Evolutionary conservation across 1,284 basidiomycete species (phyloP).

Genomic region (Tremellales sp.): DNA sequence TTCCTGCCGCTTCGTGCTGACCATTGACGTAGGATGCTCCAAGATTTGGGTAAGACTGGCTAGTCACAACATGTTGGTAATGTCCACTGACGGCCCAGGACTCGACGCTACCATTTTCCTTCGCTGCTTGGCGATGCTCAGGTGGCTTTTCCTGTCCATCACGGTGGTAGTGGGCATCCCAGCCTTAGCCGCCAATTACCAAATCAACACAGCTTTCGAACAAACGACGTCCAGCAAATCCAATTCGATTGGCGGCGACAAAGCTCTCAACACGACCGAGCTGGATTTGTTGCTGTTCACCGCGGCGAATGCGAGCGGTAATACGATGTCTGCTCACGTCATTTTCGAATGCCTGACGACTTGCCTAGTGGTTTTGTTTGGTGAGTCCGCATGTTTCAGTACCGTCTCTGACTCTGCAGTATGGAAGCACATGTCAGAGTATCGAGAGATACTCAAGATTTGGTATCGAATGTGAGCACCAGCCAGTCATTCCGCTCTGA

Average conservation of each 20-base stretch:
- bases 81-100: conserved; percentile 37
- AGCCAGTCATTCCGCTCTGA: not conserved
- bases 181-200: conserved; percentile 25
- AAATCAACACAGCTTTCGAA: conserved; percentile 22
- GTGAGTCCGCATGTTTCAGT: conserved; percentile 18
- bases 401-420: conserved; percentile 8
- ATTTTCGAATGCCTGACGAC: conserved; percentile 27
- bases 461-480: conserved; percentile 31
- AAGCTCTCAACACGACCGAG: not conserved
- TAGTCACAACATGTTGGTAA: not conserved
- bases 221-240: too few species aligned
- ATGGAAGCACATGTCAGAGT: conserved; percentile 13
- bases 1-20: not conserved
- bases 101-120: conserved; percentile 89
- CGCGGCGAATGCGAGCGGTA: conserved; percentile 28
- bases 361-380: conserved; percentile 24
- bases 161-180: conserved; percentile 23
- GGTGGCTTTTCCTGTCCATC: conserved; percentile 55
- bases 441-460: conserved; percentile 17
- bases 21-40: not conserved
- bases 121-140: conserved; percentile 80
- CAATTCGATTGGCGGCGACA: not conserved
- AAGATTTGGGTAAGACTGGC: not conserved
- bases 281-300: conserved; percentile 27
- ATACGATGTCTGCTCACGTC: conserved; percentile 31